These are phyloP conservation scores for Torulaspora globosa DNA, from an alignment of 1,139 yeast genomes.

Conservation along the genomic window DNA sequence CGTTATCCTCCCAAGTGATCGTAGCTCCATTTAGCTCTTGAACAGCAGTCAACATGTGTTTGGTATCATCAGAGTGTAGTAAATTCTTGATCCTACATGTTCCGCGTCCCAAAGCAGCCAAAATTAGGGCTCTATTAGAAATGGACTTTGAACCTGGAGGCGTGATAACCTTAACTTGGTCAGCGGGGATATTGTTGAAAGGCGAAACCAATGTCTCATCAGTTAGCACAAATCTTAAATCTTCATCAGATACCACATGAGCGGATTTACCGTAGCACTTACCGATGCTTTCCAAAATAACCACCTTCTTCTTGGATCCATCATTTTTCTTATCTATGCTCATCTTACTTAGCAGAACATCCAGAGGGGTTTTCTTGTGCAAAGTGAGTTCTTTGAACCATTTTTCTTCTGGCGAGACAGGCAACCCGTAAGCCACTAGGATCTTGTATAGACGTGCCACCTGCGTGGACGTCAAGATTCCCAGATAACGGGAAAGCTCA, in stretches of 20 bases:
- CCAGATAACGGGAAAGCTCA: conserved; percentile 84
- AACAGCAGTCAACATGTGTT: conserved; percentile 89
- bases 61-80: conserved; percentile 93
- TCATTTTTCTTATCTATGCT: conserved; percentile 95
- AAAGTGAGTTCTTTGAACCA: conserved; percentile 65
- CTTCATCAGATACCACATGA: conserved; percentile 74
- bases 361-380: conserved; percentile 67
- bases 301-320: conserved; percentile 85
- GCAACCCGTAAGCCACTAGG: conserved; percentile 78
- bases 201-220: conserved; percentile 70
- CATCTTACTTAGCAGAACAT: conserved; percentile 74
- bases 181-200: conserved; percentile 43
- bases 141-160: conserved; percentile 99
- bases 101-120: conserved; percentile 90
- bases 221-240: conserved; percentile 76
- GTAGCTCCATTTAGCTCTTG: conserved; percentile 74
- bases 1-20: conserved; percentile 75
- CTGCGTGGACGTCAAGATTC: conserved; percentile 85
- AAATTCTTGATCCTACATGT: conserved; percentile 77
- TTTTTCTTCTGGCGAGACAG: conserved; percentile 72
- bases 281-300: conserved; percentile 78
- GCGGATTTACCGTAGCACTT: conserved; percentile 86
- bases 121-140: conserved; percentile 86
- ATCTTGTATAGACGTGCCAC: conserved; percentile 87
- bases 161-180: conserved; percentile 45